Percentiles rank a stretch among this genome's conserved stretches.
phyloP scores from a whole-genome alignment of 73 alveolate species.

The Paramecium tetraurelia region DNA sequence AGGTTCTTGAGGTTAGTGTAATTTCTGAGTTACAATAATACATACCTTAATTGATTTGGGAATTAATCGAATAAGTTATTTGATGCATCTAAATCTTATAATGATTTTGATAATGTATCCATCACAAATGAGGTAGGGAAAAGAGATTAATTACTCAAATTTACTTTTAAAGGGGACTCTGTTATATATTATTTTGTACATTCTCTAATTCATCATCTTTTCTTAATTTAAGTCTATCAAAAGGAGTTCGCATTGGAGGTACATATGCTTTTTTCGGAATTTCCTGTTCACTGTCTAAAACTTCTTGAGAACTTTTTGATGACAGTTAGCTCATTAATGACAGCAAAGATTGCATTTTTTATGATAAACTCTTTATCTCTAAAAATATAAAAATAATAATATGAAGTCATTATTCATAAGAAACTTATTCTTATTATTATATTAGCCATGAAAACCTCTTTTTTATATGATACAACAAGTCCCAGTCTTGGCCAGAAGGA shows the following conservation, averaged over 20 bases:
- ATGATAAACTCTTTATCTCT: neutral
- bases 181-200: neutral
- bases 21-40: neutral
- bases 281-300: neutral
- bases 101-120: neutral
- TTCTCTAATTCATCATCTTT: neutral
- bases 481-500: slow-evolving; percentile 43
- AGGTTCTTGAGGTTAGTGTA: neutral
- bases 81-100: neutral
- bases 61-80: neutral
- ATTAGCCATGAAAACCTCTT: neutral
- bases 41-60: neutral
- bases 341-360: neutral
- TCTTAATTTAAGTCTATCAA: neutral
- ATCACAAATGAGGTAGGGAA: neutral
- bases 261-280: neutral
- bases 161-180: neutral
- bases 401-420: neutral
- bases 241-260: slow-evolving; percentile 15
- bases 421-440: neutral
- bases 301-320: neutral
- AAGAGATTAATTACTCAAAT: neutral
- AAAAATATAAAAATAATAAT: neutral
- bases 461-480: neutral
- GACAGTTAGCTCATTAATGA: slow-evolving; percentile 15